phyloP scores from a whole-genome alignment of 78 protist species.

The Dictyostelium intermedium region DNA sequence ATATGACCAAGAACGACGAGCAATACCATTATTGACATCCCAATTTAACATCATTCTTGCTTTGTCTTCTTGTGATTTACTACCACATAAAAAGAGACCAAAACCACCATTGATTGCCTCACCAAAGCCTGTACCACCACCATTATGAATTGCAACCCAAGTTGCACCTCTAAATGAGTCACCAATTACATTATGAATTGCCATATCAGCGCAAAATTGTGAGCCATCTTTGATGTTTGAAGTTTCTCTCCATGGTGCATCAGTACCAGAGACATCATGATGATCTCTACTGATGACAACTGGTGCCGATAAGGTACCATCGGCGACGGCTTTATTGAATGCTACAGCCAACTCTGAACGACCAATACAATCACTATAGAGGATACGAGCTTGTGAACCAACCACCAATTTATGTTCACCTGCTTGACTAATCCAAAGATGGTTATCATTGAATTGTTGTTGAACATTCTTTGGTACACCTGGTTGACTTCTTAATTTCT shows the following conservation, averaged over 20 bases:
- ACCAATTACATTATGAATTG: conserved; percentile 90
- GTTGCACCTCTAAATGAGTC: conserved; percentile 94
- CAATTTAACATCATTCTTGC: conserved; percentile 90
- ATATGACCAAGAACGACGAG: conserved; percentile 85
- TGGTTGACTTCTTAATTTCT: neutral
- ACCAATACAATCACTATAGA: conserved; percentile 89
- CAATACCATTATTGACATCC: conserved; percentile 96
- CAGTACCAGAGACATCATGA: conserved; percentile 96
- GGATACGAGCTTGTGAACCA: conserved; percentile 92
- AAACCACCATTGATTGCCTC: conserved; percentile 96
- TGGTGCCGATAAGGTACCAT: conserved; percentile 80
- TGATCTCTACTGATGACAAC: conserved; percentile 92
- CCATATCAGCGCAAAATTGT: conserved; percentile 92
- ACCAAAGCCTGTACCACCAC: conserved; percentile 96
- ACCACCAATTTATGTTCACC: conserved; percentile 85
- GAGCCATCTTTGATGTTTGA: conserved; percentile 92
- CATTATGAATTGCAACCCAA: conserved; percentile 91
- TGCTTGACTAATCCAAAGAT: conserved; percentile 90
- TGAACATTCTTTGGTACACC: conserved; percentile 52
- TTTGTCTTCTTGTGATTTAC: conserved; percentile 68
- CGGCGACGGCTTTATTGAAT: conserved; percentile 89
- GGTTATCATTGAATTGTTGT: conserved; percentile 90
- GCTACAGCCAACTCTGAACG: conserved; percentile 89
- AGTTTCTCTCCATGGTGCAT: conserved; percentile 94
- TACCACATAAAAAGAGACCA: conserved; percentile 95